A percentile compares a stretch with the other conserved stretches of the same genome.
Conservation (phyloP, 1,139 yeast species). For the Debaryomyces psychrophilus region DNA sequence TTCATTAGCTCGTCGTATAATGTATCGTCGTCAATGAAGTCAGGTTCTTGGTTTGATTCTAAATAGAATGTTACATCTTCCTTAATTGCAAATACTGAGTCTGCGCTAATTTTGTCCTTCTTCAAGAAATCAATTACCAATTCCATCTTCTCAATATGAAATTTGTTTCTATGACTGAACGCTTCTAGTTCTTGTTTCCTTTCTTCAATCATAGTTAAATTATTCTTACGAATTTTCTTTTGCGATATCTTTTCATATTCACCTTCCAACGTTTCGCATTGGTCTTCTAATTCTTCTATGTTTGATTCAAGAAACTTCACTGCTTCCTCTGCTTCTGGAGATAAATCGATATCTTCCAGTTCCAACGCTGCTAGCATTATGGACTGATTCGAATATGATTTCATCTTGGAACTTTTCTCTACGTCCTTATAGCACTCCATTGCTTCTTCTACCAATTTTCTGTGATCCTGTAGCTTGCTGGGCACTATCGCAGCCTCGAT, state of each 20-base stretch:
- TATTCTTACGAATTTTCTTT: slow-evolving; percentile 46
- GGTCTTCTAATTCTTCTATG: slow-evolving; percentile 37
- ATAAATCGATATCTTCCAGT: slow-evolving; percentile 29
- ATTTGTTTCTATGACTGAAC: slow-evolving; percentile 38
- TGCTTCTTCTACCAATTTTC: slow-evolving; percentile 49
- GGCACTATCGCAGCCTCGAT: slow-evolving; percentile 48
- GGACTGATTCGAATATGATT: slow-evolving; percentile 51
- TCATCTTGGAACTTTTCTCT: slow-evolving; percentile 48
- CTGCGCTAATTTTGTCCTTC: slow-evolving; percentile 35
- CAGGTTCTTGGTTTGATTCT: slow-evolving; percentile 45
- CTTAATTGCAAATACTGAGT: slow-evolving; percentile 39
- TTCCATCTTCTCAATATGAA: slow-evolving; percentile 44
- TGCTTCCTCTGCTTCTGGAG: slow-evolving; percentile 41
- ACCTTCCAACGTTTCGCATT: slow-evolving; percentile 36
- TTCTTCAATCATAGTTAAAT: slow-evolving; percentile 40
- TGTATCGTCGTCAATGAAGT: slow-evolving; percentile 41
- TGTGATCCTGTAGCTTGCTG: slow-evolving; percentile 43
- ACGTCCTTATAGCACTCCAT: slow-evolving; percentile 54
- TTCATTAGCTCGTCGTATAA: slow-evolving; percentile 48
- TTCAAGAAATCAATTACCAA: slow-evolving; percentile 36
- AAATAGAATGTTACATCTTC: slow-evolving; percentile 46
- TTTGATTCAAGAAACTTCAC: slow-evolving; percentile 35
- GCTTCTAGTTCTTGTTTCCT: slow-evolving; percentile 47
- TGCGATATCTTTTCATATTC: slow-evolving; percentile 45
- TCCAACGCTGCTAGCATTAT: slow-evolving; percentile 50